phyloP scores from a whole-genome alignment of 371 early-diverging fungal genomes.

The Modicella reniformis region DNA sequence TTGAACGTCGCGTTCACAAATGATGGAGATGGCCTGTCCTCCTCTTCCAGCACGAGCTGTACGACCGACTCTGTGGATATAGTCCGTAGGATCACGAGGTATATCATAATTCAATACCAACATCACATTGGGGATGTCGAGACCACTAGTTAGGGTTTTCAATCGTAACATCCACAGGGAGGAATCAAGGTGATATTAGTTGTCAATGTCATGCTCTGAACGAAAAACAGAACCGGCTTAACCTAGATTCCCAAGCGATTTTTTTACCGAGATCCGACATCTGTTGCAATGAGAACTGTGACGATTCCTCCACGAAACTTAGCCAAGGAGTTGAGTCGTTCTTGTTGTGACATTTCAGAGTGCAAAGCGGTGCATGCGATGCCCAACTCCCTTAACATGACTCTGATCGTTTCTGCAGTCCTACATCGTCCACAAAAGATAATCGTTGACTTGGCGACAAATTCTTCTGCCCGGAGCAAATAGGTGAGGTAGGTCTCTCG shows the following conservation, averaged over 20 bases:
- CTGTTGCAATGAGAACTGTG: conserved; percentile 93
- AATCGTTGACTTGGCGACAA: conserved; percentile 83
- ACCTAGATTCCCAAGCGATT: no score
- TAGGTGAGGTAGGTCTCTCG: conserved; percentile 90
- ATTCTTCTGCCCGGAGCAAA: conserved; percentile 76
- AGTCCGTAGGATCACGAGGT: conserved; percentile 97
- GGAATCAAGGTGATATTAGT: neutral
- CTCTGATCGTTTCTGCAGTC: conserved; percentile 82
- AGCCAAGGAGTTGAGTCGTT: conserved; percentile 89
- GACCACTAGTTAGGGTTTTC: conserved; percentile 74
- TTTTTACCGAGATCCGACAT: conserved; percentile 90
- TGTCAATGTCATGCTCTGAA: neutral
- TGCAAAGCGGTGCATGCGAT: conserved; percentile 91
- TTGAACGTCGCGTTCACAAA: conserved; percentile 93
- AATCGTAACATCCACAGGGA: neutral
- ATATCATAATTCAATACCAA: conserved; percentile 97
- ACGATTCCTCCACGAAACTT: conserved; percentile 91
- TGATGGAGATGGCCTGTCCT: conserved; percentile 91
- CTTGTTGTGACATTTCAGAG: conserved; percentile 91
- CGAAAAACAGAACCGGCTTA: neutral
- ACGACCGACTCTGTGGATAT: conserved; percentile 98
- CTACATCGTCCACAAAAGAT: conserved; percentile 90
- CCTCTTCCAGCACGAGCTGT: conserved; percentile 96
- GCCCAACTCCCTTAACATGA: conserved; percentile 89
- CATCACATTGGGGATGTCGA: conserved; percentile 97